Evolutionary conservation across 2,329 filamentous ascomycete species (phyloP).

Genomic region (Neopestalotiopsis sp.): DNA sequence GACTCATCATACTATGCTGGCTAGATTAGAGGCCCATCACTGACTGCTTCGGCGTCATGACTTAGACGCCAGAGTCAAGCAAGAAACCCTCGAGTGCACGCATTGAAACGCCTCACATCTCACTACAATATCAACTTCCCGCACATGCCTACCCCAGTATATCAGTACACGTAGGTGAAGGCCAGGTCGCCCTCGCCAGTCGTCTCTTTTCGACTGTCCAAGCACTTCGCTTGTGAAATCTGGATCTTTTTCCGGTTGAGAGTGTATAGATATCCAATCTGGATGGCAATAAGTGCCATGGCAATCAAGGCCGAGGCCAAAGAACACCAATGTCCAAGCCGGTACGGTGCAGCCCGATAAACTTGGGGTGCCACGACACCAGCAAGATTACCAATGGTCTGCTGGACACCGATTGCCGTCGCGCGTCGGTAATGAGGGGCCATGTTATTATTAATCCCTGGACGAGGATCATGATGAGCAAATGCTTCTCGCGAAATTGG

Average conservation of each 20-base stretch:
- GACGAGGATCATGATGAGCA: background rate
- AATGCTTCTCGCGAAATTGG: background rate
- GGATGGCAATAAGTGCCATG: slow-evolving; percentile 15
- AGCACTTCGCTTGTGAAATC: background rate
- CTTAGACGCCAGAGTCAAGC: too few species aligned
- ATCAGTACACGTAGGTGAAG: background rate
- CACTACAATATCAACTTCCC: too few species aligned
- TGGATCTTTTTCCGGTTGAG: background rate
- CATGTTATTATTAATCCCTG: slow-evolving; percentile 56
- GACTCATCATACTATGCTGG: too few species aligned
- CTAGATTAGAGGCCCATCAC: too few species aligned
- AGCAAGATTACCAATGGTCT: slow-evolving; percentile 67
- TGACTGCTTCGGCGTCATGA: too few species aligned
- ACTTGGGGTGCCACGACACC: slow-evolving; percentile 69
- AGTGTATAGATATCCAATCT: background rate
- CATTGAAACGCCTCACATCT: too few species aligned
- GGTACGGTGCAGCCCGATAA: slow-evolving; percentile 51
- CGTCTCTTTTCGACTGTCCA: background rate
- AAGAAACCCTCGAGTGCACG: too few species aligned
- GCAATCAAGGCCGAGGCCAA: slow-evolving; percentile 51
- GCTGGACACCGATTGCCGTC: slow-evolving; percentile 64
- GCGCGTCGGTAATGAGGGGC: slow-evolving; percentile 71
- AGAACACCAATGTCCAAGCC: slow-evolving; percentile 56
- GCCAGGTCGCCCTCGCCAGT: background rate
- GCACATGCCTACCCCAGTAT: background rate